These are phyloP conservation scores for Beta macrorhiza DNA, from an alignment of 179 eudicot genomes.

Conservation along the genomic window DNA sequence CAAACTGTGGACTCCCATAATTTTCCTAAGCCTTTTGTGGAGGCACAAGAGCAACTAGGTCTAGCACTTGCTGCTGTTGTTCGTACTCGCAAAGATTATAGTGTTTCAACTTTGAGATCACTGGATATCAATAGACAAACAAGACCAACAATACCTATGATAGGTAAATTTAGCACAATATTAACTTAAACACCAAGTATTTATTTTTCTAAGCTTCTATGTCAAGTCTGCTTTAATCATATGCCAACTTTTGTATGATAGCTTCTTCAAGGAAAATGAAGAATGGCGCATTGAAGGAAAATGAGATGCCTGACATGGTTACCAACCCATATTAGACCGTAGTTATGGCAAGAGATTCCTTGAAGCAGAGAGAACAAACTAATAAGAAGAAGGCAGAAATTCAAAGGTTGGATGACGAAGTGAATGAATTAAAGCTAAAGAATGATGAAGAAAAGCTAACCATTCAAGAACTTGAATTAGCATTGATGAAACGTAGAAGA, in stretches of 20 bases:
- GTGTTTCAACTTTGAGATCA: conserved; percentile 50
- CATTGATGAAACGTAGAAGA: no score
- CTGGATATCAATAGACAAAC: conserved; percentile 57
- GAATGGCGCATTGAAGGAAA: conserved; percentile 51
- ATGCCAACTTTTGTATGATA: conserved; percentile 11
- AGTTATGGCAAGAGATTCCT: conserved; percentile 80
- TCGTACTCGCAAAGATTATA: conserved; percentile 48
- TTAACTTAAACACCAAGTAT: neutral
- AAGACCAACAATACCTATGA: conserved; percentile 56
- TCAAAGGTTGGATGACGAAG: no score
- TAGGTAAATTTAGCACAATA: conserved; percentile 40
- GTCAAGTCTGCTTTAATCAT: neutral
- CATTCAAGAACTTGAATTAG: no score
- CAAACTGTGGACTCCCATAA: no score
- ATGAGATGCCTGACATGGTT: conserved; percentile 53
- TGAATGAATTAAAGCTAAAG: no score
- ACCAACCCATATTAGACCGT: conserved; percentile 79
- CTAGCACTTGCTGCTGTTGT: conserved; percentile 90
- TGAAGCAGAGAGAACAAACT: conserved; percentile 31
- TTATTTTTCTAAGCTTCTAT: neutral
- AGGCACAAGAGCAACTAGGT: conserved; percentile 48
- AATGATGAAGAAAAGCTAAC: no score
- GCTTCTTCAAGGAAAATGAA: conserved; percentile 64
- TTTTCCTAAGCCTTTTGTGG: no score
- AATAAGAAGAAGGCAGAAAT: no score